Evolutionary conservation across 495 filamentous ascomycete genomes (phyloP), one percentile per base, ranked within the genome.

Genomic region (Neurospora tetrasperma): DNA sequence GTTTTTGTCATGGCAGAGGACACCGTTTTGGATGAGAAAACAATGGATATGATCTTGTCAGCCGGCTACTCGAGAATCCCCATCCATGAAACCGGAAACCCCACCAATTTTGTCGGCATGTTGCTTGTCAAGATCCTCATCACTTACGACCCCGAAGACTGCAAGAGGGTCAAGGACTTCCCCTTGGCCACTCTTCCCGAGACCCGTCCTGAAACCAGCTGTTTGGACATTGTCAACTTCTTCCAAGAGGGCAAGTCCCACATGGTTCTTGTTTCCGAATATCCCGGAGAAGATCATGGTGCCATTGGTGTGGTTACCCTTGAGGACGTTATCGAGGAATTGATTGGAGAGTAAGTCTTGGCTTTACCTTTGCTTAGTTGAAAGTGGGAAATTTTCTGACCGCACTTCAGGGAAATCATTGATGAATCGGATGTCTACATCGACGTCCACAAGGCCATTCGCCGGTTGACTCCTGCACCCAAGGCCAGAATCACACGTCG

Each of bases 191-290:
- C 96, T 0, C 86, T 99, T 1, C 96, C 96, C 4, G 96, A 99
- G 81, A 99, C 96, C 4, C 88, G 92, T 10, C 92, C 96, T 1
- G 93, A 97, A 76, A 98, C 96, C 0, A 97, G 94, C 80, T 99
- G 96, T 79, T 83, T 99, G 54, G 96, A 99, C 79, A 99, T 98
- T 75, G 91, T 99, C 80, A 99, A 99, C 83, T 99, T 97, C 83
- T 99, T 99, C 84, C 96, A 99, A 80, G 95, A 99, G 83, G 96
- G 96, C 70, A 98, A 98, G 80, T 97, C 94, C 11, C 96, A 99
- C 81, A 98, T 99, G 96, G 95, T 98, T 11, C 86, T 99, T 38
- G 94, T 98, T 11, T 97, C 94, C 8, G 92, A 97, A 75, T 90
- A 86, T 73, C 96, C 96, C 3, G 94, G 96, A 14, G 91, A 96